A percentile compares a stretch with the other conserved stretches of the same genome.
Conservation (phyloP, 352 stramenopile species). For the Phytophthora ohioensis region DNA sequence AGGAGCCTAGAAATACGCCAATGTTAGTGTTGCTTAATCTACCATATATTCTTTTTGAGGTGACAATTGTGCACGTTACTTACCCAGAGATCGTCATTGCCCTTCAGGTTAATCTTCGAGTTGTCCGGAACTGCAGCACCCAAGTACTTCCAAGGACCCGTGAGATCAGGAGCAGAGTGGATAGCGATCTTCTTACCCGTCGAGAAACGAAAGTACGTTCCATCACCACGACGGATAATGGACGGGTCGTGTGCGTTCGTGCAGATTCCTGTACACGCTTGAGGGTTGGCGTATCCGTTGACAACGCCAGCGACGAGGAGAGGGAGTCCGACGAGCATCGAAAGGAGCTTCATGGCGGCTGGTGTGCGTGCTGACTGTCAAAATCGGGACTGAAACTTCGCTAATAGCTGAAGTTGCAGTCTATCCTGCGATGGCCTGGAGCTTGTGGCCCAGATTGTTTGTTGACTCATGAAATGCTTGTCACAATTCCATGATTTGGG, state of each 20-base stretch:
- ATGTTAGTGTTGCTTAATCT: neutral
- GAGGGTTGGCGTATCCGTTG: conserved; percentile 32
- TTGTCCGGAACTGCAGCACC: conserved; percentile 49
- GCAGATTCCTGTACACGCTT: conserved; percentile 37
- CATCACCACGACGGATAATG: conserved; percentile 56
- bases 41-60: too few relatives aligned
- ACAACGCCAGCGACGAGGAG: conserved; percentile 23
- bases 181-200: conserved; percentile 62
- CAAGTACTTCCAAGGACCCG: conserved; percentile 55
- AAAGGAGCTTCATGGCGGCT: conserved; percentile 23
- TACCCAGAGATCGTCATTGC: conserved; percentile 44
- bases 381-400: conserved; percentile 2
- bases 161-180: conserved; percentile 51
- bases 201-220: conserved; percentile 68
- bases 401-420: conserved; percentile 4
- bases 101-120: conserved; percentile 54
- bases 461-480: neutral
- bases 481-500: neutral
- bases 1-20: conserved; percentile 38
- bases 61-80: neutral
- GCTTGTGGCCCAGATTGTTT: neutral
- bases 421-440: conserved; percentile 1
- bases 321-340: conserved; percentile 22
- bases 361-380: neutral
- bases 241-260: conserved; percentile 61